Conservation (phyloP, 2,329 filamentous ascomycete genomes). For the Pezicula radicicola region DNA sequence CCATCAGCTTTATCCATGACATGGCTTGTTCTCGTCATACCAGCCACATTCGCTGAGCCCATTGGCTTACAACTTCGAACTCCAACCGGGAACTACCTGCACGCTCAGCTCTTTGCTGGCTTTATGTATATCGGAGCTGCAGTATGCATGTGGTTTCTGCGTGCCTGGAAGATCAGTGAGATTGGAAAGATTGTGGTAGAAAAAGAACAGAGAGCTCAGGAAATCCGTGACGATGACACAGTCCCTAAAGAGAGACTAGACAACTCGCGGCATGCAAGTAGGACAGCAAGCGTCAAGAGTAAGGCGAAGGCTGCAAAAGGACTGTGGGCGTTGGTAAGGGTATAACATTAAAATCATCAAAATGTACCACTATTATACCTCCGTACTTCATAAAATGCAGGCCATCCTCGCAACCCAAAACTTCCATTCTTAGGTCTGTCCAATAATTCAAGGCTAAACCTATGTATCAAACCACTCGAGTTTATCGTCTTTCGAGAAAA, state of each 20-base stretch:
- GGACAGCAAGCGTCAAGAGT: constrained; percentile 15
- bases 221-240: constrained; percentile 14
- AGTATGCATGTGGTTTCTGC: constrained; percentile 47
- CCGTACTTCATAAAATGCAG: neutral
- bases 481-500: constrained; percentile 43
- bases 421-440: neutral
- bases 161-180: constrained; percentile 59
- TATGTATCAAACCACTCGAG: constrained; percentile 53
- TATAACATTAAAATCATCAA: constrained; percentile 1
- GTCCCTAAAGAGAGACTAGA: constrained; percentile 1
- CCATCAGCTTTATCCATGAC: constrained; percentile 68
- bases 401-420: neutral
- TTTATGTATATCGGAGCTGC: constrained; percentile 60
- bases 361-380: neutral
- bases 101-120: constrained; percentile 57
- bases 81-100: constrained; percentile 48
- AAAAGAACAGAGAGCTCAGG: constrained; percentile 6
- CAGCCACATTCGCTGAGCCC: constrained; percentile 64
- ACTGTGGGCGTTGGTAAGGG: constrained; percentile 17
- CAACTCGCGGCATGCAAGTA: constrained; percentile 11
- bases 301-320: constrained; percentile 16
- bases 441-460: neutral
- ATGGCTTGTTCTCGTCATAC: constrained; percentile 70
- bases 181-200: constrained; percentile 33
- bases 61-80: constrained; percentile 52